A percentile compares a stretch with the other conserved stretches of the same genome.
Conservation (phyloP, 1,284 basidiomycete genomes). For the Malassezia japonica region DNA sequence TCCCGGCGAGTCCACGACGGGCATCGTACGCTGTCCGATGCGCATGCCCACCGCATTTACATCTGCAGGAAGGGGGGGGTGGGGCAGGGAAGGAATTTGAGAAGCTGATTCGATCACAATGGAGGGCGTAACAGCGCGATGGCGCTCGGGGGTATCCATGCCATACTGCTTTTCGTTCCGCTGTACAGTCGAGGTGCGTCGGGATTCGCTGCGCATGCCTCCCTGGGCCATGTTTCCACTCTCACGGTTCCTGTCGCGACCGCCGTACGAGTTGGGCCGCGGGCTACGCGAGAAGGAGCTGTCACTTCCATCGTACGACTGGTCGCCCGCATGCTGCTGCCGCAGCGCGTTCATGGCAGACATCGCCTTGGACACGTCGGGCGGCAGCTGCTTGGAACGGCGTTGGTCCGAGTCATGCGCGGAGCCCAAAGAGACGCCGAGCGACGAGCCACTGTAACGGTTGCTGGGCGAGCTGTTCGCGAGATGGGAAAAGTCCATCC, state of each 20-base stretch:
- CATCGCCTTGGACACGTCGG: constrained; percentile 5
- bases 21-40: constrained; percentile 7
- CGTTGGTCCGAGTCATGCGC: no score
- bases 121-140: constrained; percentile 4
- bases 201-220: not conserved
- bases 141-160: not conserved
- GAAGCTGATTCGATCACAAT: constrained; percentile 18
- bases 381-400: not conserved
- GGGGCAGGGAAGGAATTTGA: not conserved
- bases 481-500: no score
- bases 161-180: not conserved
- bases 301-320: not conserved
- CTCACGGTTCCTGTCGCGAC: constrained; percentile 1
- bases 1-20: not conserved
- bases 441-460: no score
- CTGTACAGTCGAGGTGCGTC: not conserved
- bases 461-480: no score
- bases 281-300: not conserved
- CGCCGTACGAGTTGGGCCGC: constrained; percentile 1
- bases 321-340: not conserved
- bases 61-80: not conserved
- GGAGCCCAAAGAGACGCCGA: no score
- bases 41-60: constrained; percentile 14
- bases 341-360: constrained; percentile 3
- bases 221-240: not conserved